Base-by-base conservation (phyloP, 2,329 filamentous ascomycete species). In the Thielaviopsis musarum region DNA sequence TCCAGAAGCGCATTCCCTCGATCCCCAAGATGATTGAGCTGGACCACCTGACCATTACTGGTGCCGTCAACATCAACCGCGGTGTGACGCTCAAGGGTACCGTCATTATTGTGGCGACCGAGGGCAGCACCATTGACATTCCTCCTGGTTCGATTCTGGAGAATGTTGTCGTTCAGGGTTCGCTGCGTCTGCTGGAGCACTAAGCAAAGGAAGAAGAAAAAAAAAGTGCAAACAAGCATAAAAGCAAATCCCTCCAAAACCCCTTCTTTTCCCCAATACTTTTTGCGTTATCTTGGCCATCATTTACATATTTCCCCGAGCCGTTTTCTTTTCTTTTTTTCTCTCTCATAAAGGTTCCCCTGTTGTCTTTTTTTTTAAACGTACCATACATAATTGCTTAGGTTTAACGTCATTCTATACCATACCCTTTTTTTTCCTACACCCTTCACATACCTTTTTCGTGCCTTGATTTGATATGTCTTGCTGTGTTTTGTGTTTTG, bases 161-260 rank as follows among this genome's bases (percentile, higher is more conserved):
- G 81, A 98, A 98, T 75, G 93, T 97, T 15, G 93, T 98, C 57
- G 93, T 98, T 61, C 93, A 98, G 80, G 93, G 93, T 69, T 95
- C 90, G 74, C 81, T 98, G 81, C 80, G 82, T 69, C 73, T 85
- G 66, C 74, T 85, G 65, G 82, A 85, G 75, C 82, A 85, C 70
- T 85, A 81, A 59, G 17, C 24, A 24, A 26, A 22, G 22, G 19
- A 41, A 17, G 3, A 41, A 45, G 15, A 45, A 45, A 45, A n/a
- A 45, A 45, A 45, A 45, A 45, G n/a, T n/a, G n/a, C n/a, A n/a
- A n/a, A n/a, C n/a, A n/a, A 15, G 17, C 13, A 45, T n/a, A 45
- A 17, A 17, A 6, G 7, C 13, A 6, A 17, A 7, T 34, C 9
- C 30, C 30, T 10, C 10, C 10, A 34, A 34, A 34, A 34, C 30